Percentiles rank a stretch among this genome's conserved stretches.
Conservation (phyloP, 2,329 filamentous ascomycete genomes). For the Fusarium redolens region DNA sequence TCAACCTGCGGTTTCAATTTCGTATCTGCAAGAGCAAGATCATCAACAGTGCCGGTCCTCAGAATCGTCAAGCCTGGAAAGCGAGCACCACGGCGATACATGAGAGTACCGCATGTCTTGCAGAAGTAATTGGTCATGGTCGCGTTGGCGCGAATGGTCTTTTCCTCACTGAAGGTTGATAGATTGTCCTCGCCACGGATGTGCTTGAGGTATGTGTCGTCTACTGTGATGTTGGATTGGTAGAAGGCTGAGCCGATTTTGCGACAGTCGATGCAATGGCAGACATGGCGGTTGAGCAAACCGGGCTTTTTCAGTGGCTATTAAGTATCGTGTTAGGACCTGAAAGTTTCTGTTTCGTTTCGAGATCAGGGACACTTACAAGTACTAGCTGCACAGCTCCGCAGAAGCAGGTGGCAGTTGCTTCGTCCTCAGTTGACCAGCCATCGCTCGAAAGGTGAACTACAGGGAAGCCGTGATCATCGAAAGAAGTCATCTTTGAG, state of each 20-base stretch:
- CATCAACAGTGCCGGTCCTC: slow-evolving; percentile 71
- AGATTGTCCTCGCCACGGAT: neutral
- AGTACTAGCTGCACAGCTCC: neutral
- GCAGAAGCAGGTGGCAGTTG: neutral
- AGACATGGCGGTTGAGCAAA: neutral
- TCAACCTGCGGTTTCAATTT: slow-evolving; percentile 65
- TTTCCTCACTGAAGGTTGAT: neutral
- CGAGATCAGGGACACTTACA: neutral
- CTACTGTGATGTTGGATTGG: neutral
- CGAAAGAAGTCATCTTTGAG: neutral
- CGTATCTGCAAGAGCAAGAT: slow-evolving; percentile 67
- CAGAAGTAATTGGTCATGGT: slow-evolving; percentile 73
- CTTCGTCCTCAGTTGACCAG: slow-evolving; percentile 4
- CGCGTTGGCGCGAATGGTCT: neutral
- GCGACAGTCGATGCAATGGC: slow-evolving; percentile 2
- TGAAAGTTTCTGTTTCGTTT: neutral
- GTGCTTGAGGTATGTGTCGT: neutral
- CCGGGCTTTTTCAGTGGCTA: neutral
- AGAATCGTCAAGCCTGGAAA: slow-evolving; percentile 61
- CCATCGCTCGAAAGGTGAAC: slow-evolving; percentile 2
- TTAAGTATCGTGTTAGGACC: neutral
- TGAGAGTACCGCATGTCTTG: slow-evolving; percentile 66
- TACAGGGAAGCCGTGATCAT: neutral
- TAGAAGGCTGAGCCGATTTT: slow-evolving; percentile 7
- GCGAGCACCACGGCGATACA: slow-evolving; percentile 63